phyloP scores from a whole-genome alignment of 768 basidiomycete genomes.

The Filobasidium floriforme region DNA sequence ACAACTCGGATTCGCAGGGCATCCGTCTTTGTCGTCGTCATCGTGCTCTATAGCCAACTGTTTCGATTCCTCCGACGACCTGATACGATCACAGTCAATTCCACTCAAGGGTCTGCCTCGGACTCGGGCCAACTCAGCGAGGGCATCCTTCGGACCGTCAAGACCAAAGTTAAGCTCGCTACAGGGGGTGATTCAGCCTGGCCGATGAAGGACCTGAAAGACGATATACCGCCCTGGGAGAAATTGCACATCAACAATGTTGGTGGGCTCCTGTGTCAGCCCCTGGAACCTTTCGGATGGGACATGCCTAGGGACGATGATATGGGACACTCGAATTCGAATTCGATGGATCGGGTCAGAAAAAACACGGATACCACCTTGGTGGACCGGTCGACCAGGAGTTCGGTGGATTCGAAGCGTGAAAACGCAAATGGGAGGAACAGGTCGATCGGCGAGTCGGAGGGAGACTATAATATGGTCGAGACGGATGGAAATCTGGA shows the following conservation, averaged over 20 bases:
- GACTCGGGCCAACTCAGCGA: background rate
- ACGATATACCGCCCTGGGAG: conserved; percentile 21
- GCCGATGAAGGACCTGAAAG: background rate
- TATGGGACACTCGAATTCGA: background rate
- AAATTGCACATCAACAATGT: conserved; percentile 15
- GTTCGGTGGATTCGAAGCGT: background rate
- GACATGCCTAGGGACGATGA: background rate
- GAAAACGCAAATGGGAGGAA: background rate
- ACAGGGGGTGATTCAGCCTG: background rate
- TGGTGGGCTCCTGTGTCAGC: background rate
- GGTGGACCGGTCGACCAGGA: background rate
- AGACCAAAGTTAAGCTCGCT: background rate
- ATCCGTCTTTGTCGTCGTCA: conserved; percentile 36
- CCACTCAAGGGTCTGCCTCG: background rate
- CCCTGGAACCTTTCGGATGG: background rate
- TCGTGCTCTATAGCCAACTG: conserved; percentile 35
- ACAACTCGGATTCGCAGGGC: conserved; percentile 19
- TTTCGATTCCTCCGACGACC: conserved; percentile 40
- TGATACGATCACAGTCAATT: conserved; percentile 38
- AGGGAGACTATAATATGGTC: background rate
- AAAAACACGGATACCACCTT: conserved; percentile 5
- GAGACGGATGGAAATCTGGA: background rate
- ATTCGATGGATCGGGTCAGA: background rate
- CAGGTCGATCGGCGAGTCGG: background rate
- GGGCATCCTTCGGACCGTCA: background rate